Base-by-base conservation (phyloP, 192 early-diverging fungal genomes). In the Borealophlyctis nickersoniae region DNA sequence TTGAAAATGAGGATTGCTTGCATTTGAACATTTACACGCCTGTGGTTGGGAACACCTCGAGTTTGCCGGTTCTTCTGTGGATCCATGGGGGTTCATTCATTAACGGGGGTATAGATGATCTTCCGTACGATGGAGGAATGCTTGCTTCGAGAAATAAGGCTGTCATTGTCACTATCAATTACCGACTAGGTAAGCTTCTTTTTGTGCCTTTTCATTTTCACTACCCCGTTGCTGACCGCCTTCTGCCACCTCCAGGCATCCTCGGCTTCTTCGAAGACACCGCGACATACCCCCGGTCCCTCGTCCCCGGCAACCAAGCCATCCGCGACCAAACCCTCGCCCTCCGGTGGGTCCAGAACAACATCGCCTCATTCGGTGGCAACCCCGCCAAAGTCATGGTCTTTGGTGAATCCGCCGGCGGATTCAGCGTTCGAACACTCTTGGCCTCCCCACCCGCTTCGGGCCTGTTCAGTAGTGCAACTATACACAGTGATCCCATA, bases 81-180 rank as follows among this genome's bases (percentile, higher is more conserved):
- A 72, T 88, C 22, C 81, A 88, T 48, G 81, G 83, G 9, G 87
- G 86, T 23, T 73, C 71, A 27, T 86, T 76, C 57, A 69, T 66
- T 30, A 69, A 51, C 45, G 83, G 83, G 33, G 39, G 39, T 7
- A 45, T 7, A 19, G 39, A 45, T 45, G 39, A 45, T 45, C 39
- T 45, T 45, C 9, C 60, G 2, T 85, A 75, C 63, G 45, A 55
- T 39, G 74, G 81, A 2, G 39, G 39, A 19, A 65, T 52, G 26
- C 62, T 57, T 30, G 72, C 59, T 14, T 62, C 78, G 5, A 69
- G 81, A 19, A 62, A 62, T 27, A 72, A 63, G 14, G 70, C 74
- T 14, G 71, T 84, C 22, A 55, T 78, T 19, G 72, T 80, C 0
- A 77, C 74, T 4, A 65, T 86, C 54, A 86, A 86, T 54, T 87